Conservation (phyloP, 257 asterid genomes). For the Solanum tarapatanum region DNA sequence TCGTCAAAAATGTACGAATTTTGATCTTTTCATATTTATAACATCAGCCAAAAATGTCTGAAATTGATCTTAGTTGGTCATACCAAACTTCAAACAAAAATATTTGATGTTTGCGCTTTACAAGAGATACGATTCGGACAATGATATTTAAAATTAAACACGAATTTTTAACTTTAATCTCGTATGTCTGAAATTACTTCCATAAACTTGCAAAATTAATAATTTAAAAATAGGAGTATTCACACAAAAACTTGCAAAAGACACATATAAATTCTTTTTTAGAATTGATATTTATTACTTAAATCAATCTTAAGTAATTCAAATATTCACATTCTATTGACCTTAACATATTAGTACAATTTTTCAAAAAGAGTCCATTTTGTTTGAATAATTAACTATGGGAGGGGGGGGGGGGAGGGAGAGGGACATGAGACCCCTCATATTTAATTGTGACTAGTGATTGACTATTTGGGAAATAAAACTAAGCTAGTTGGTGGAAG, state of each 20-base stretch:
- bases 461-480: not conserved
- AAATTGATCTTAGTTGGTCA: too few species aligned
- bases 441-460: not conserved
- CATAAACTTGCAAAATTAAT: not conserved
- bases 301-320: not conserved
- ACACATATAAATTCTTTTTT: not conserved
- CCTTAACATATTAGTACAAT: not conserved
- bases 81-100: not conserved
- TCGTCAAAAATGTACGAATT: accelerated
- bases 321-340: not conserved
- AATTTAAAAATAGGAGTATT: not conserved
- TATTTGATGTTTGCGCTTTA: accelerated
- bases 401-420: too few species aligned
- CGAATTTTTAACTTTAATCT: not conserved
- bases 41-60: too few species aligned
- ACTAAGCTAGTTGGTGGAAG: not conserved
- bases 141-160: not conserved
- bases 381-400: not conserved
- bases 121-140: accelerated
- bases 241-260: not conserved
- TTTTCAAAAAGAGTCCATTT: not conserved
- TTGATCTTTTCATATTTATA: not conserved
- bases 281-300: not conserved
- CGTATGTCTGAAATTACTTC: not conserved
- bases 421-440: not conserved